phyloP scores from a whole-genome alignment of 805 yeast genomes.

The Monosporozyma aerobia region DNA sequence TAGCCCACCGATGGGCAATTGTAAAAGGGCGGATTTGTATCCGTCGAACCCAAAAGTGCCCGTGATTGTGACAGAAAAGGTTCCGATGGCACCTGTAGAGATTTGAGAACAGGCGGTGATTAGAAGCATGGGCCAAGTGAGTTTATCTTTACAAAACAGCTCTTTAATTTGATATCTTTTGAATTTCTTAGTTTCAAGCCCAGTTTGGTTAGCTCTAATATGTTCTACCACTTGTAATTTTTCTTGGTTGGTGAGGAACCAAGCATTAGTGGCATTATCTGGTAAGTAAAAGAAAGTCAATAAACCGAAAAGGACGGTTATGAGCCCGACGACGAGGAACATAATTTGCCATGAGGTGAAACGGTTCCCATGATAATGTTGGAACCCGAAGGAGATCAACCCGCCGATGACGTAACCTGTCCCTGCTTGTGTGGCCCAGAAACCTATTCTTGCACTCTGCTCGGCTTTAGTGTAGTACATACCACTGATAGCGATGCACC shows the following conservation, averaged over 20 bases:
- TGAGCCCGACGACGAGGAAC: slow-evolving; percentile 46
- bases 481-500: slow-evolving; percentile 47
- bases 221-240: slow-evolving; percentile 40
- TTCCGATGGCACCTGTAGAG: slow-evolving; percentile 43
- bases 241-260: slow-evolving; percentile 35
- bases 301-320: slow-evolving; percentile 44
- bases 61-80: slow-evolving; percentile 46
- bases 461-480: slow-evolving; percentile 53
- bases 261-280: slow-evolving; percentile 36
- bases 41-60: slow-evolving; percentile 41
- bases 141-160: slow-evolving; percentile 36
- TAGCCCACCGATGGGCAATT: slow-evolving; percentile 49
- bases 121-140: slow-evolving; percentile 43
- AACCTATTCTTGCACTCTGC: slow-evolving; percentile 44
- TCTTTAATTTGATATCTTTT: slow-evolving; percentile 39
- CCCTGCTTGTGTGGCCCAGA: slow-evolving; percentile 53
- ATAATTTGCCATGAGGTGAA: slow-evolving; percentile 54
- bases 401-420: slow-evolving; percentile 40
- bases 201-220: slow-evolving; percentile 42
- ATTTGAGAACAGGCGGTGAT: slow-evolving; percentile 40
- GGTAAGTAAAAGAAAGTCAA: slow-evolving; percentile 39
- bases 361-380: slow-evolving; percentile 36
- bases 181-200: slow-evolving; percentile 40
- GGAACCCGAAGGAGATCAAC: slow-evolving; percentile 42
- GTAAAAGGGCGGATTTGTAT: slow-evolving; percentile 39